Base-by-base conservation (phyloP, 495 filamentous ascomycete genomes). In the Lepidopterella palustris region DNA sequence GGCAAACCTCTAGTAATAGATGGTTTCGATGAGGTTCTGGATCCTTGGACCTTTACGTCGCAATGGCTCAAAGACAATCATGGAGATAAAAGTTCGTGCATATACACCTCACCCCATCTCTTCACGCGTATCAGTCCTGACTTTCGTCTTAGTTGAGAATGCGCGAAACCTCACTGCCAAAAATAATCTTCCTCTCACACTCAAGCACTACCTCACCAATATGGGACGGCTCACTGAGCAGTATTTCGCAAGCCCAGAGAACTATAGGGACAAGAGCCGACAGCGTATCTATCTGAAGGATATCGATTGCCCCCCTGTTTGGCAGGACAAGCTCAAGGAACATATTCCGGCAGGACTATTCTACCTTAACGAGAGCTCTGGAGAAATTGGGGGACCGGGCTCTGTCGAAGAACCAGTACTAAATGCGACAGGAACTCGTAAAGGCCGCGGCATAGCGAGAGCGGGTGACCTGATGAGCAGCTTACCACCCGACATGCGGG, bases 221-320 rank as follows among this genome's bases (percentile, higher is more conserved):
- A 83, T 97, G 83, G 78, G 81, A 21, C 81, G 82, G 58, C 79
- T 97, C 40, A 81, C 90, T 1, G 83, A 88, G 32, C 87, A 89
- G 64, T 91, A 85, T 65, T 74, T 73, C 58, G 66, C 70, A 72
- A 88, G 76, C 5, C 66, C 77, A 0, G 72, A 76, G 11, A 90
- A 84, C 62, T 93, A 84, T 66, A 79, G 79, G 54, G 84, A 91
- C 21, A 78, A 84, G 45, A 77, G 80, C 40, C 80, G 85, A 13
- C 93, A 98, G 66, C 84, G 93, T 11, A 80, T 97, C 2, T 97
- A 97, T 71, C 72, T 96, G 57, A 97, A 97, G 65, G 92, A 97
- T 68, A 95, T 97, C 60, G 92, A 97, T 67, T 95, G 89, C 68
- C 92, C 92, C 0, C 73, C 77, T 0, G 80, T 88, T 45, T 98